Evolutionary conservation across 1,139 yeast species (phyloP), one percentile per base, ranked within the genome.

Genomic region (Suhomyces guaymorum): DNA sequence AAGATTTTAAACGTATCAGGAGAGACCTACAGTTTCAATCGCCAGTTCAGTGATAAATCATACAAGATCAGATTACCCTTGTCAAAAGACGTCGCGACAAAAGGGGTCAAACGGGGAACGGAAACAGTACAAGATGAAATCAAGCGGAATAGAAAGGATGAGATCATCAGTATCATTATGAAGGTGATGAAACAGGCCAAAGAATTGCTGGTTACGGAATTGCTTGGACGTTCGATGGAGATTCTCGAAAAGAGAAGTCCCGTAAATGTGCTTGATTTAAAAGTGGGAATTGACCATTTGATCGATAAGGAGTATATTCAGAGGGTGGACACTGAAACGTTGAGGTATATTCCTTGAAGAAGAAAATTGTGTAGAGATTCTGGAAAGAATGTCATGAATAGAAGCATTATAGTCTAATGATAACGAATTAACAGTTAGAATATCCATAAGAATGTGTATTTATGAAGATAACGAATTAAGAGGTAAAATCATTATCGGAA

Each of bases 131-230:
- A 38, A 18, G 35, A n/a, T n/a, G n/a, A 31, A 3, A 31, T 39
- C 2, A 20, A 30, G 9, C 42, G 51, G 19, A 55, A 57, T 39
- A 49, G 73, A 38, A 50, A 48, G 19, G 50, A 55, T 4, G 73
- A 67, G 40, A 43, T 56, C 19, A 49, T 61, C 28, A 44, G 69
- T 18, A 46, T 52, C 0, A 42, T 70, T 4, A 57, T 63, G 6
- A 51, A 58, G 31, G 47, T 62, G n/a, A 61, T 68, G 60, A 70
- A 70, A 43, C 43, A 39, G n/a, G 50, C 48, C 5, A 49, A 49
- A 14, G 39, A 37, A 22, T 20, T 64, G 21, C 23, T 33, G 4
- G 54, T 51, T 32, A 41, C 55, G 0, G 62, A 59, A 12, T 51
- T 69, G 15, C 38, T 69, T 14, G 55, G 53, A 20, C 45, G 51